Evolutionary conservation across 257 asterid species (phyloP).

Genomic region (Nicotiana noctiflora): DNA sequence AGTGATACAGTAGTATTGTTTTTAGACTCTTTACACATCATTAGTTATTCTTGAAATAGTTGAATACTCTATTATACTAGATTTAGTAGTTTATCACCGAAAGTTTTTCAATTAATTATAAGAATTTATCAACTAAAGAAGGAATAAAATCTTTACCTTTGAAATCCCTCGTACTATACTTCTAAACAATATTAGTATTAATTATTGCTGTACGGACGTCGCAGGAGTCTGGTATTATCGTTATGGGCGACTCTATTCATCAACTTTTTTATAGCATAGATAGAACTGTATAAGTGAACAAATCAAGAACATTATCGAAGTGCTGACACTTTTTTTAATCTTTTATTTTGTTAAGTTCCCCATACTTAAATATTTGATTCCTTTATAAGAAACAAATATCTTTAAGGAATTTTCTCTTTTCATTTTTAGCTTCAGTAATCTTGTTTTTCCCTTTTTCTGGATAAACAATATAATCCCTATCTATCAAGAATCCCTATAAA

Average conservation of each 20-base stretch:
- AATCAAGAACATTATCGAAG: conserved; percentile 31
- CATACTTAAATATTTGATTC: not conserved
- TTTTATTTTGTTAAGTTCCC: not conserved
- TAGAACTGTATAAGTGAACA: conserved; percentile 19
- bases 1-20: not conserved
- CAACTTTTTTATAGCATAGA: conserved; percentile 31
- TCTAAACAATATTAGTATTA: conserved; percentile 21
- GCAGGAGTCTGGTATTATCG: not conserved
- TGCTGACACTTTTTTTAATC: not conserved
- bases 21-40: not conserved
- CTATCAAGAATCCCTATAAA: conserved; percentile 50
- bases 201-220: conserved; percentile 12
- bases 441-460: conserved; percentile 11
- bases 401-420: conserved; percentile 24
- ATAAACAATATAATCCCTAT: conserved; percentile 21
- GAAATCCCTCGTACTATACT: conserved; percentile 21
- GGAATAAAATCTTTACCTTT: conserved; percentile 32
- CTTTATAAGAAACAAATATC: conserved; percentile 24
- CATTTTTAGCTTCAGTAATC: conserved; percentile 9
- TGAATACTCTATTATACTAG: conserved; percentile 13
- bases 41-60: conserved; percentile 12
- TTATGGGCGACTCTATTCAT: conserved; percentile 9
- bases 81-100: conserved; percentile 1
- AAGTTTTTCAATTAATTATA: conserved; percentile 9
- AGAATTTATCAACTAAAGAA: conserved; percentile 9